Base-by-base conservation (phyloP, 1,139 yeast genomes). In the Blastobotrys persicus region DNA sequence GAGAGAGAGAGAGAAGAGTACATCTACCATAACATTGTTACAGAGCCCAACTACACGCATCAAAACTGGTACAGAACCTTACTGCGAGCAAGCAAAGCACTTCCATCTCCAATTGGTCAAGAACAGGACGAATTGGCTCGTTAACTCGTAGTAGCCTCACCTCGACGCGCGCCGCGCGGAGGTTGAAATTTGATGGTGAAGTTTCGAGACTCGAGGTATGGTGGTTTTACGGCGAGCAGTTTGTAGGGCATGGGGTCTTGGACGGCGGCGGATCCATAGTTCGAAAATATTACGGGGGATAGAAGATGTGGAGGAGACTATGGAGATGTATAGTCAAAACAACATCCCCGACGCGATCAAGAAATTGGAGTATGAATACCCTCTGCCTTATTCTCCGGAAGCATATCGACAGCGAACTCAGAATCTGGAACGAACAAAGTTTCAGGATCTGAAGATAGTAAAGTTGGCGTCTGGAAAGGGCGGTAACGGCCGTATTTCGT, bases 401-500 rank as follows among this genome's bases (percentile, higher is more conserved):
- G 57, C 60, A 6, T 64, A 64, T 51, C 46, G 51, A 14, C 57
- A 60, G 28, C 53, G 61, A 19, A 54, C 56, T 31, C 51, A 53
- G 20, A 54, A 59, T 14, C 52, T 55, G 18, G 59, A 61, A 47
- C 55, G 55, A 17, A 51, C 61, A 6, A 53, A 53, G 28, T 61
- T 61, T 40, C 69, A 80, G 0, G 96, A 88, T 64, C 67, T 87
- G n/a, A 76, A 81, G 56, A 75, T 88, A 13, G 75, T 89, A 4
- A 77, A 79, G 49, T 72, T 87, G n/a, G 69, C 70, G 9, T 81
- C 95, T 41, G 98, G 98, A 0, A 74, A 72, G 44, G 98, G 98
- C 26, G 98, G 98, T 1, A 77, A 83, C 63, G 98, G 98, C 4
- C 76, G 81, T 44, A 85, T 88, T 0, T 85, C 97, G 0, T 92